Percentiles rank a stretch among this genome's conserved stretches.
These are phyloP conservation scores for Entomortierella chlamydospora DNA, from an alignment of 192 early-diverging fungal genomes.

Conservation along the genomic window DNA sequence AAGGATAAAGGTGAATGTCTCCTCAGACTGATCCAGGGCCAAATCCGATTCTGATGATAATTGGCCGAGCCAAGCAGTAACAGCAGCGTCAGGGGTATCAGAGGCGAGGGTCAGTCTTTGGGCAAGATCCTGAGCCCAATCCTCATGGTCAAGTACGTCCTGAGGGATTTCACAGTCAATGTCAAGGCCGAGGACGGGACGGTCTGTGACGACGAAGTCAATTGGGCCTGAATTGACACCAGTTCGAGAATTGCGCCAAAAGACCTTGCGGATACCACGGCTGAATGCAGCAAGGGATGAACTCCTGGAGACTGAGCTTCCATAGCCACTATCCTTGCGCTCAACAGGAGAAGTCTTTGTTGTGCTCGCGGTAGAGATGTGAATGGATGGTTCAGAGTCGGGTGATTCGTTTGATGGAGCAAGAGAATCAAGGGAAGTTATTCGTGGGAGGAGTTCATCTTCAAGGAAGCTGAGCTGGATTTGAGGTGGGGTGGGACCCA, in stretches of 20 bases:
- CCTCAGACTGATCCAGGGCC: conserved; percentile 1
- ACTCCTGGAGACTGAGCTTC: conserved; percentile 40
- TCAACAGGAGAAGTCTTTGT: conserved; percentile 9
- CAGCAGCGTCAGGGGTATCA: conserved; percentile 8
- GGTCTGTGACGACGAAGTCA: conserved; percentile 19
- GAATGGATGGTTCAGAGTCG: no score
- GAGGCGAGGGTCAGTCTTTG: conserved; percentile 29
- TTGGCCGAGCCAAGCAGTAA: conserved; percentile 46
- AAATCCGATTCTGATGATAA: conserved; percentile 1
- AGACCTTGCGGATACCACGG: conserved; percentile 47
- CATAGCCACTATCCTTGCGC: conserved; percentile 52
- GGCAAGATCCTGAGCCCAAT: conserved; percentile 46
- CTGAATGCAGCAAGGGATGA: conserved; percentile 44
- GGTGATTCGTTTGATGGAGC: background rate
- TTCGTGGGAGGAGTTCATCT: conserved; percentile 36
- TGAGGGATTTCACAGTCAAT: conserved; percentile 44
- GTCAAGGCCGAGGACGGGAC: conserved; percentile 30
- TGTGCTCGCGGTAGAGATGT: no score
- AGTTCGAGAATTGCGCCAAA: conserved; percentile 35
- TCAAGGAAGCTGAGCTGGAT: conserved; percentile 46
- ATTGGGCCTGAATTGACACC: conserved; percentile 11
- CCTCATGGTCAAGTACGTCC: conserved; percentile 42
- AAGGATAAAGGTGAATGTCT: background rate
- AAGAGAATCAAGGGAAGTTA: conserved; percentile 1
- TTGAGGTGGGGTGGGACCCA: conserved; percentile 43